Base-by-base conservation (phyloP, 257 asterid species). In the Penstemon newberryi region DNA sequence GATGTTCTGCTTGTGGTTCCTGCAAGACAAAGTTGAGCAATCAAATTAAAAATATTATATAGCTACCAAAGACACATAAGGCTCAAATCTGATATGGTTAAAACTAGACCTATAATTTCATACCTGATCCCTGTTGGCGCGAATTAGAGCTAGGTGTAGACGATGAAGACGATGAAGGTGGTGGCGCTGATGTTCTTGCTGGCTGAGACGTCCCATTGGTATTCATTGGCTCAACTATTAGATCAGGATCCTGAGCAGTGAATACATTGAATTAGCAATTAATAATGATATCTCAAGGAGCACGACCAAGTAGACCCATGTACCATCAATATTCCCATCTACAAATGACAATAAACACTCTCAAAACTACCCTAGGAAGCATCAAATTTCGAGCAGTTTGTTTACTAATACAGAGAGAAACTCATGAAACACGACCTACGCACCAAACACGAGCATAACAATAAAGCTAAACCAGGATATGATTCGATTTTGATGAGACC, bases 151-250 rank as follows among this genome's bases (percentile, higher is more conserved):
- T 81, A 53, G 89, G 71, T 66, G 87, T 65, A 80, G 96, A 60
- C 8, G 95, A 80, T 43, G 96, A 25, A 3, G 56, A 74, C 51
- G 89, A 69, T 15, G 88, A 77, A 40, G 84, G 70, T 60, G 83
- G 87, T 0, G 79, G 72, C n/a, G 83, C 69, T 2, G 96, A 63
- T 44, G 95, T 72, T 77, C 81, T 82, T 67, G 89, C 80, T 37
- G 83, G 56, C 84, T 85, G 93, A 72, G 97, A 83, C 15, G 95
- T 69, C 75, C 78, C 78, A 75, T 68, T 54, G 36, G 78, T 77
- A 66, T 81, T 59, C 81, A 90, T 86, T 76, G 97, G 90, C 81
- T 88, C 98, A 64, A 92, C 98, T 68, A 84, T 80, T 38, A 92
- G 81, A 70, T 81, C 93, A 15, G 90, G 80, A 58, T 92, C 97